phyloP scores from a whole-genome alignment of 2,329 filamentous ascomycete genomes.

The Fusarium setosum region DNA sequence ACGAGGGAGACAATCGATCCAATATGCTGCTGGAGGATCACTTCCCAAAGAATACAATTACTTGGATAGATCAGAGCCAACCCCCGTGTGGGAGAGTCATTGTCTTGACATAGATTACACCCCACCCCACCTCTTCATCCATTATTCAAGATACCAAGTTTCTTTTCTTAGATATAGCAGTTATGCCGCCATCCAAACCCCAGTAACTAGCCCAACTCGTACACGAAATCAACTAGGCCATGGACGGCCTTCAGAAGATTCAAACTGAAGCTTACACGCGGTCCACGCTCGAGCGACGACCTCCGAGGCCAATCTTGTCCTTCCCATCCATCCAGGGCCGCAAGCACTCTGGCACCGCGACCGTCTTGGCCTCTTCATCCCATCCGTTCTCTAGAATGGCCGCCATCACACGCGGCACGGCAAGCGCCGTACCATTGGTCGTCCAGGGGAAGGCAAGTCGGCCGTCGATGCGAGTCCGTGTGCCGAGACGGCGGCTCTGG shows the following conservation, averaged over 20 bases:
- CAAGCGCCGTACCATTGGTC: slow-evolving; percentile 92
- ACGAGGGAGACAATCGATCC: not conserved
- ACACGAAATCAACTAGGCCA: slow-evolving; percentile 21
- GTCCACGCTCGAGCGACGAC: slow-evolving; percentile 43
- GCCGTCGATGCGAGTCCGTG: slow-evolving; percentile 70
- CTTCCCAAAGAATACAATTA: no score
- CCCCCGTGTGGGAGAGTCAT: not conserved
- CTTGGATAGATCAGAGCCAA: not conserved
- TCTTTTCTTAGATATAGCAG: slow-evolving; percentile 12
- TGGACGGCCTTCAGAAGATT: not conserved
- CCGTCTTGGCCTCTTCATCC: slow-evolving; percentile 74
- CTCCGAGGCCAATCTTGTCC: slow-evolving; percentile 67
- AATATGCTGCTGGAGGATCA: no score
- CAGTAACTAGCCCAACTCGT: slow-evolving; percentile 15
- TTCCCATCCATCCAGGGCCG: slow-evolving; percentile 85
- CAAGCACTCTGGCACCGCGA: slow-evolving; percentile 83
- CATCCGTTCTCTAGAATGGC: slow-evolving; percentile 92
- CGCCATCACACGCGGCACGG: slow-evolving; percentile 88
- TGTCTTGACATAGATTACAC: slow-evolving; percentile 7
- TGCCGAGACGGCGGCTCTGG: slow-evolving; percentile 85
- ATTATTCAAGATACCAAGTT: slow-evolving; percentile 29
- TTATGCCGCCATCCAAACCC: slow-evolving; percentile 11
- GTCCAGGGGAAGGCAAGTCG: slow-evolving; percentile 85
- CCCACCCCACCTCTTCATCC: slow-evolving; percentile 1
- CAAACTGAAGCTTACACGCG: slow-evolving; percentile 37